Evolutionary conservation across 768 basidiomycete genomes (phyloP), one percentile per base, ranked within the genome.

Genomic region (Daedaleopsis nitida): DNA sequence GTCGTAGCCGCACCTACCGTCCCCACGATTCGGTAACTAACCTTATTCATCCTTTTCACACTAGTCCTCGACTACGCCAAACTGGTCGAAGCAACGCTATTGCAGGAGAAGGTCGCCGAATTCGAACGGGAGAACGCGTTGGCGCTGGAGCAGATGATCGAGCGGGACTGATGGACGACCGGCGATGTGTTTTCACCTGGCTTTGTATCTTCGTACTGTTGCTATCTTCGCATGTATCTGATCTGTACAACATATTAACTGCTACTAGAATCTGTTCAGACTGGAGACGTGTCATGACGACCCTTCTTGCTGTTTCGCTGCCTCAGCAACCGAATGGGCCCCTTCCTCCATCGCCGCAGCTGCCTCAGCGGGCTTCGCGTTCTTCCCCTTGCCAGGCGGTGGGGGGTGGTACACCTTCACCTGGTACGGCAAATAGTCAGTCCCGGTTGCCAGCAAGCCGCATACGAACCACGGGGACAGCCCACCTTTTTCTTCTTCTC

Each of bases 371-470:
- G 72, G 73, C 12, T 70, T 70, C 6, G 76, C 78, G 51, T 85
- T 86, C 73, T 81, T 90, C 44, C 88, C 91, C 65, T 86, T 92
- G 1, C 89, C 90, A 0, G 89, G 89, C 1, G 91, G 91, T 9
- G 90, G 91, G 4, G 91, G 91, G 68, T 89, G 88, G 77, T 92
- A 93, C 9, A 87, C 86, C 72, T 92, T 91, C 57, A 86, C 87
- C 90, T 91, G 24, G 38, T 19, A 14, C 32, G 11, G 13, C 10
- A 21, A 4, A 13, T 23, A 4, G 47, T 45, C 44, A 45, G 21
- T n/a, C 19, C 34, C 9, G 19, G 21, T 24, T 4, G 7, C 34
- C 24, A 32, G 27, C 27, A 3, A 3, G 27, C 27, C 27, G 1
- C 9, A 39, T 3, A 32, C 19, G 50, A 8, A 10, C 52, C 32